These are phyloP conservation scores for Cadophora sp. DNA, from an alignment of 2,329 filamentous ascomycete species.

Conservation along the genomic window DNA sequence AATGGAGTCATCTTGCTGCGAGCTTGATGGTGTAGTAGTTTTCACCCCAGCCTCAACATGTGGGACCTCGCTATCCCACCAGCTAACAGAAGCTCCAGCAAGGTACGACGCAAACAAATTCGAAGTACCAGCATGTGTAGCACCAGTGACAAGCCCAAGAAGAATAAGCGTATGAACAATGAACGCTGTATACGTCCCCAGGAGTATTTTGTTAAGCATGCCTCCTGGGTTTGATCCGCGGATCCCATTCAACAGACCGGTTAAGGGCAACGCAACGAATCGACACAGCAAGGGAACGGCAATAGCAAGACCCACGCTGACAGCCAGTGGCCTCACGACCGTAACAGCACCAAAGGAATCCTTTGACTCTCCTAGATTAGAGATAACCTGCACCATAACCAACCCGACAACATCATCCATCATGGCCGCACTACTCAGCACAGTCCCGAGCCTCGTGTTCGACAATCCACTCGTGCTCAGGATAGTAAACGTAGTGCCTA, in stretches of 20 bases:
- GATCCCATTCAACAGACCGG: background rate
- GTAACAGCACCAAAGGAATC: constrained; percentile 35
- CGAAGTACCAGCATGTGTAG: constrained; percentile 54
- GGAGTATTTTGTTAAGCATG: background rate
- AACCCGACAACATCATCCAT: constrained; percentile 82
- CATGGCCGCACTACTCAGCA: constrained; percentile 77
- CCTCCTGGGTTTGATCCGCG: background rate
- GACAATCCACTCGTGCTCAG: constrained; percentile 64
- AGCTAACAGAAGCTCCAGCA: constrained; percentile 52
- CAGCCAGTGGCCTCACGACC: constrained; percentile 53
- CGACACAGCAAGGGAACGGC: background rate
- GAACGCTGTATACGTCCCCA: constrained; percentile 21
- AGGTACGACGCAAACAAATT: constrained; percentile 58
- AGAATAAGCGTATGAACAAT: constrained; percentile 31
- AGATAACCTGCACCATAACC: constrained; percentile 79
- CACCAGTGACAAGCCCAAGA: constrained; percentile 35
- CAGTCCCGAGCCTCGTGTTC: constrained; percentile 61
- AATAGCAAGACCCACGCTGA: constrained; percentile 37
- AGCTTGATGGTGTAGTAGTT: background rate
- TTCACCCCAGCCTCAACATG: background rate
- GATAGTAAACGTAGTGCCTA: constrained; percentile 74
- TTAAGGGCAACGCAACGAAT: constrained; percentile 4
- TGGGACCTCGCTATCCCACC: constrained; percentile 13
- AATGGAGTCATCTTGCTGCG: background rate
- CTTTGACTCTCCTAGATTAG: constrained; percentile 59